Conservation (phyloP, 257 asterid genomes). For the Solanum chiquidenum region DNA sequence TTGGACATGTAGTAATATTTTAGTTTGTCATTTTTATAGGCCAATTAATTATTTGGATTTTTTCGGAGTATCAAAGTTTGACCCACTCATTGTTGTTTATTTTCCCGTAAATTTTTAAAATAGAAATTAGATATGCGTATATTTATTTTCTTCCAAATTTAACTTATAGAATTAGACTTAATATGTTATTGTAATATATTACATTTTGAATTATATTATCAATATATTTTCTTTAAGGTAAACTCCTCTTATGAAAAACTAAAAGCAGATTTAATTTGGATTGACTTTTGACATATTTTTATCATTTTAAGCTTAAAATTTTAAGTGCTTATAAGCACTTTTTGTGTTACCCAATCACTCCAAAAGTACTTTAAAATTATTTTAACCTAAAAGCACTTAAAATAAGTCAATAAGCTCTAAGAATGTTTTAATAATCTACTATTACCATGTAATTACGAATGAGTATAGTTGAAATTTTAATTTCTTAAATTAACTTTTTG, state of each 20-base stretch:
- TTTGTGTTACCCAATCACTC: not conserved
- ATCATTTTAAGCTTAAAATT: not conserved
- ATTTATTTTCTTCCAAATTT: rapidly evolving
- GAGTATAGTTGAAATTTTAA: not conserved
- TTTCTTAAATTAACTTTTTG: not conserved
- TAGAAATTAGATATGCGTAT: rapidly evolving
- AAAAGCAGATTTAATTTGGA: too few species aligned
- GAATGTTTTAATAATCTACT: not conserved
- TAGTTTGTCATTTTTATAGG: not conserved
- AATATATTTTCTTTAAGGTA: not conserved
- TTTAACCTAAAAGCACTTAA: not conserved
- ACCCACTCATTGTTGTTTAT: too few species aligned
- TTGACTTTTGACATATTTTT: not conserved
- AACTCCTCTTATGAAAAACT: not conserved
- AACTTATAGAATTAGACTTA: not conserved
- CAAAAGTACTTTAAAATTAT: too few species aligned
- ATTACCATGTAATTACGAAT: not conserved
- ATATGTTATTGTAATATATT: not conserved
- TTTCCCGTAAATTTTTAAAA: too few species aligned
- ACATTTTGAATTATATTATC: not conserved
- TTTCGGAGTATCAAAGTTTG: not conserved
- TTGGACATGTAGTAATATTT: not conserved
- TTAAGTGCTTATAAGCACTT: too few species aligned
- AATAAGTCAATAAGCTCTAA: not conserved
- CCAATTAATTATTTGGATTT: not conserved